A percentile compares a stretch with the other conserved stretches of the same genome.
Evolutionary conservation across 805 yeast species (phyloP).

Genomic region (Helenozyma rhizophorensis): DNA sequence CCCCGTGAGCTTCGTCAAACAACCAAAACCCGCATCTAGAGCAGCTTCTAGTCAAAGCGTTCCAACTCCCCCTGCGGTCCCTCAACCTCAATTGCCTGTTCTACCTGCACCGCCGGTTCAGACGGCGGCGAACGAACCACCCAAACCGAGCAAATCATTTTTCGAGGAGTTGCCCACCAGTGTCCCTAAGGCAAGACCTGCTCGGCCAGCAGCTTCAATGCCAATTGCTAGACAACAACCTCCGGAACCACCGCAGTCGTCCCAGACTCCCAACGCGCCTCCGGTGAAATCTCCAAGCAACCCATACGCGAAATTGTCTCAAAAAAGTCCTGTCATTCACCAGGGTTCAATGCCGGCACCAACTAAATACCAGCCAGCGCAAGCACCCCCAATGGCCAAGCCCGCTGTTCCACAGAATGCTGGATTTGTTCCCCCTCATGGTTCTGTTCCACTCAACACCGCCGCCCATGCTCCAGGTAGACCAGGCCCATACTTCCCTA

Average conservation of each 20-base stretch:
- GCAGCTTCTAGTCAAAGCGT: slow-evolving; percentile 3
- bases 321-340: slow-evolving; percentile 5
- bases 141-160: slow-evolving; percentile 37
- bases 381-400: not conserved
- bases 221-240: slow-evolving; percentile 12
- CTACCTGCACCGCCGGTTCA: not conserved
- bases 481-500: no score
- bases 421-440: slow-evolving; percentile 11
- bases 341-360: slow-evolving; percentile 1
- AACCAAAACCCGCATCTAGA: slow-evolving; percentile 38
- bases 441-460: slow-evolving; percentile 1
- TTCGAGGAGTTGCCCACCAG: slow-evolving; percentile 55
- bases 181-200: slow-evolving; percentile 23
- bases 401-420: slow-evolving; percentile 1
- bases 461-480: no score
- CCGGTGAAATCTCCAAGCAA: slow-evolving; percentile 21
- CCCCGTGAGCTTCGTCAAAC: slow-evolving; percentile 52
- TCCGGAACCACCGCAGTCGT: slow-evolving; percentile 6
- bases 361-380: slow-evolving; percentile 9
- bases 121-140: not conserved
- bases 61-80: not conserved
- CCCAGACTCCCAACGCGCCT: slow-evolving; percentile 15
- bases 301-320: slow-evolving; percentile 25
- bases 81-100: not conserved
- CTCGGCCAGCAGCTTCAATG: slow-evolving; percentile 29